Evolutionary conservation across 1,284 basidiomycete species (phyloP).

Genomic region (Puccinia horiana): DNA sequence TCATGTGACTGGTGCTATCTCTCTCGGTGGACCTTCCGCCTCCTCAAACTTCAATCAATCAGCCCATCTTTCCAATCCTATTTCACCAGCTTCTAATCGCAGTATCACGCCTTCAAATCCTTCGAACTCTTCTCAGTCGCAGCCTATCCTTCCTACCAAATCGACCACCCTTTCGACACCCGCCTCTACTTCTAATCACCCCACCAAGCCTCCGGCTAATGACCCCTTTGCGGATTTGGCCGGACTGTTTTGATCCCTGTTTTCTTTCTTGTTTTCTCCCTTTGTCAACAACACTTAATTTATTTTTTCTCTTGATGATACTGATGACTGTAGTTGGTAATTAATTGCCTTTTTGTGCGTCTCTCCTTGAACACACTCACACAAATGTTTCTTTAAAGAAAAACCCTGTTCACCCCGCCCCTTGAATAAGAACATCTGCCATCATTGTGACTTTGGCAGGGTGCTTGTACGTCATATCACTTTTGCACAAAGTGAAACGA

Average conservation of each 20-base stretch:
- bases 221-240: conserved; percentile 49
- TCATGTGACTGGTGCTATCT: conserved; percentile 19
- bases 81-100: not conserved
- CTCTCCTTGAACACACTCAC: too few species aligned
- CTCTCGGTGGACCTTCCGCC: conserved; percentile 14
- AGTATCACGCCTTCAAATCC: conserved; percentile 10
- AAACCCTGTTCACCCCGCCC: too few species aligned
- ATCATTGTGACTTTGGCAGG: too few species aligned
- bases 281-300: not conserved
- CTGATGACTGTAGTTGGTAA: not conserved
- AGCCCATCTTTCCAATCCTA: not conserved
- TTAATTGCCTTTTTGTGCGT: not conserved
- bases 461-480: too few species aligned
- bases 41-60: conserved; percentile 2
- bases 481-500: too few species aligned
- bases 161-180: not conserved
- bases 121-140: not conserved
- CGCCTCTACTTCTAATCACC: not conserved
- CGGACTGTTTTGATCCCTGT: conserved; percentile 41
- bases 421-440: too few species aligned
- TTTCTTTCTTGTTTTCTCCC: not conserved
- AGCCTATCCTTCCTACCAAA: not conserved
- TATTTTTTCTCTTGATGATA: not conserved
- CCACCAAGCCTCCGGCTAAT: conserved; percentile 1
- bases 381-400: too few species aligned